Base-by-base conservation (phyloP, 805 yeast species). In the Candida dendrica region DNA sequence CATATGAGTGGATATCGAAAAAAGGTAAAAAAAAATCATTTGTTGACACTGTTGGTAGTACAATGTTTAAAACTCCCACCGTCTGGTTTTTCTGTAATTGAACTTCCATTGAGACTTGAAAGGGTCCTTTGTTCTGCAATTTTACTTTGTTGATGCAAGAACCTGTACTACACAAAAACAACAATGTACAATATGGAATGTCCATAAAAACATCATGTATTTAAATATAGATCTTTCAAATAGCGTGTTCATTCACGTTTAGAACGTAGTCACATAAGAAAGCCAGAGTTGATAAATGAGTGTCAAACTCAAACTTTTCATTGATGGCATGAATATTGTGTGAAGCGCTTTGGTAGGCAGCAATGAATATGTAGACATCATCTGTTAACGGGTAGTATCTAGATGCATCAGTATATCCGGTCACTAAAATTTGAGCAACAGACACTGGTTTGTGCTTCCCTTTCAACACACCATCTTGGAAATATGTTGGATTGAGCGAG, bases 381-480 rank as follows among this genome's bases (percentile, higher is more conserved):
- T 61, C 64, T 14, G 81, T 68, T 53, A 79, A 64, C 40, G 66
- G 58, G 80, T 81, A 76, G 57, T 79, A 79, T 48, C 72, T 64
- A 48, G 70, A 68, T 11, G 84, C 77, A 57, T 79, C 85, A 3
- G 85, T 79, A 56, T 79, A 79, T 7, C 77, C 84, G 7, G 81
- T 65, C 63, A 73, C 69, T 19, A 77, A 54, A 15, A 68, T 65
- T 16, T 83, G 81, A 0, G 80, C 59, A 15, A 69, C 61, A 8
- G 26, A 22, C 18, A 46, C 43, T n/a, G 46, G 24, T 8, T 36
- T 34, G 14, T 46, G 36, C 4, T 18, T 15, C 7, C 13, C 30
- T 30, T 58, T 58, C 6, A 55, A 68, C 14, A 45, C 66, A 37
- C 74, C 60, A 43, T 76, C 78, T 51, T 74, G 77, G 48, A 68